Conservation (phyloP, 1,284 basidiomycete species). For the Ustilago nuda region DNA sequence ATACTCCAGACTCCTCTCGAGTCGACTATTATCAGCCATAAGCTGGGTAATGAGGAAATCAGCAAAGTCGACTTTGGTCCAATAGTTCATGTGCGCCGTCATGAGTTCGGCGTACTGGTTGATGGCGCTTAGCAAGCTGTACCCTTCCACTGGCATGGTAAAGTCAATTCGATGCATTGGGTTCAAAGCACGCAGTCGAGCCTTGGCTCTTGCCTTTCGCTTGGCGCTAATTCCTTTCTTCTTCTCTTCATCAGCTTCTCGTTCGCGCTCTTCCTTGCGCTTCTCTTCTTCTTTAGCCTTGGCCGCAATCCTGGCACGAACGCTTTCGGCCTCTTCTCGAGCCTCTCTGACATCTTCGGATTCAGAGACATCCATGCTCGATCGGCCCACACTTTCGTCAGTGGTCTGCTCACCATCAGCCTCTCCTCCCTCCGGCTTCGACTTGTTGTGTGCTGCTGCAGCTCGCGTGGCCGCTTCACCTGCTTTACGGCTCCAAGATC, state of each 20-base stretch:
- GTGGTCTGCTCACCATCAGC: slow-evolving; percentile 28
- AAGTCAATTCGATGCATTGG: slow-evolving; percentile 52
- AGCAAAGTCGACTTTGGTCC: slow-evolving; percentile 59
- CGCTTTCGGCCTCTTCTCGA: slow-evolving; percentile 12
- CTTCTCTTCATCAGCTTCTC: slow-evolving; percentile 27
- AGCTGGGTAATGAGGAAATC: slow-evolving; percentile 63
- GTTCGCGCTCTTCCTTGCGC: slow-evolving; percentile 33
- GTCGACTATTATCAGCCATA: slow-evolving; percentile 42
- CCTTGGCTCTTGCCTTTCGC: slow-evolving; percentile 36
- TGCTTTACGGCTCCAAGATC: slow-evolving; percentile 35
- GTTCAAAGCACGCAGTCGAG: slow-evolving; percentile 45
- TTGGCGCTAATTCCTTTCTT: slow-evolving; percentile 41
- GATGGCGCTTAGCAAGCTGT: slow-evolving; percentile 46
- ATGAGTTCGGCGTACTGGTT: slow-evolving; percentile 62
- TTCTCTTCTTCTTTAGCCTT: slow-evolving; percentile 34
- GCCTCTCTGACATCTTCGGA: slow-evolving; percentile 34
- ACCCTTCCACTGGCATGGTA: slow-evolving; percentile 54
- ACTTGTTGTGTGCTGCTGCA: slow-evolving; percentile 11
- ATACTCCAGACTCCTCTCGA: slow-evolving; percentile 39
- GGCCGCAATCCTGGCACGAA: slow-evolving; percentile 21
- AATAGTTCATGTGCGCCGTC: slow-evolving; percentile 63
- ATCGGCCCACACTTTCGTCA: slow-evolving; percentile 17
- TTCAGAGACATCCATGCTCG: slow-evolving; percentile 32
- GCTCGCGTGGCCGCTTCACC: slow-evolving; percentile 23
- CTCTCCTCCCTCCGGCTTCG: slow-evolving; percentile 14